Conservation (phyloP, 805 yeast species). For the Metschnikowia rubicola region DNA sequence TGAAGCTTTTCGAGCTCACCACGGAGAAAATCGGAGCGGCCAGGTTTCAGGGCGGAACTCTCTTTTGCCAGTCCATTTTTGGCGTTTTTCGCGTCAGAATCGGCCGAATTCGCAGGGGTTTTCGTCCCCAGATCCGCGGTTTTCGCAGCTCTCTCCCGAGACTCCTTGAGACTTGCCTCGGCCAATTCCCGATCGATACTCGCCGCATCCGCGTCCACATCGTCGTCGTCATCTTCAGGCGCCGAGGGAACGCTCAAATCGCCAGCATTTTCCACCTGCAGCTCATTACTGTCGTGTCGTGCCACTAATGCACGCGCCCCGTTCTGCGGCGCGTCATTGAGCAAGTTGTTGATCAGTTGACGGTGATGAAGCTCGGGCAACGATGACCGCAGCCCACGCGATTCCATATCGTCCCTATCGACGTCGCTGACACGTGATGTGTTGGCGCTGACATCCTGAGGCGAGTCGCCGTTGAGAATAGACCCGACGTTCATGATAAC, state of each 20-base stretch:
- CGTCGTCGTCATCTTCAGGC: constrained; percentile 5
- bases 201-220: constrained; percentile 8
- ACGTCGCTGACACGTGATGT: background rate
- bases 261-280: background rate
- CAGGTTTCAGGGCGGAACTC: background rate
- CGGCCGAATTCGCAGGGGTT: background rate
- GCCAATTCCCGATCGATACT: constrained; percentile 8
- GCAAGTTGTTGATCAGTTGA: constrained; percentile 17
- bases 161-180: constrained; percentile 5
- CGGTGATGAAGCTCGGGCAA: constrained; percentile 11
- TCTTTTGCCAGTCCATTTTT: too few relatives aligned
- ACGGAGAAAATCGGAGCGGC: background rate
- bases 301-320: background rate
- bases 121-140: background rate
- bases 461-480: constrained; percentile 19
- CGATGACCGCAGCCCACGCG: constrained; percentile 2
- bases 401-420: constrained; percentile 4
- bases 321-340: constrained; percentile 15
- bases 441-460: constrained; percentile 5
- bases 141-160: background rate
- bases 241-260: background rate
- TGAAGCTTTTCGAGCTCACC: constrained; percentile 26
- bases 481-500: constrained; percentile 19
- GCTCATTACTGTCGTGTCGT: constrained; percentile 1
- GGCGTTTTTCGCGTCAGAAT: too few relatives aligned